phyloP scores from a whole-genome alignment of 2,329 filamentous ascomycete species.

The Talaromyces amestolkiae region DNA sequence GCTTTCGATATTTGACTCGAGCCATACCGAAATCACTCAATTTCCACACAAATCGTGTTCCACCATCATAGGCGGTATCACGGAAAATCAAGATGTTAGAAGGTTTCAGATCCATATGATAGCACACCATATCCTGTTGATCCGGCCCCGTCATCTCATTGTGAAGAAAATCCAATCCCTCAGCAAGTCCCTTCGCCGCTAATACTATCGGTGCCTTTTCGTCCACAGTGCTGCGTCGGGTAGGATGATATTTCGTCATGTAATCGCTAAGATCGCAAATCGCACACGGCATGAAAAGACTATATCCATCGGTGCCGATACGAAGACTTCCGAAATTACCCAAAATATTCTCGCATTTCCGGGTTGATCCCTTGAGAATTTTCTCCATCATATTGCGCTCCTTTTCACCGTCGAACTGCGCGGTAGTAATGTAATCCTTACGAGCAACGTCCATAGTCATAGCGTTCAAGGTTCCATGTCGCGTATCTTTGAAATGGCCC shows the following conservation, averaged over 20 bases:
- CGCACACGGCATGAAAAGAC: constrained; percentile 43
- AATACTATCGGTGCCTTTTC: constrained; percentile 30
- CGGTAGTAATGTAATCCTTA: constrained; percentile 38
- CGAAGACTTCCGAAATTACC: constrained; percentile 38
- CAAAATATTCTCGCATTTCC: constrained; percentile 36
- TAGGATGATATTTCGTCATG: constrained; percentile 29
- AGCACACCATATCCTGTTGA: constrained; percentile 36
- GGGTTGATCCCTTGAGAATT: constrained; percentile 32
- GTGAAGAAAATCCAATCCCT: constrained; percentile 40
- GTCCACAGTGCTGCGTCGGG: constrained; percentile 20
- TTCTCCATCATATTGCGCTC: constrained; percentile 37
- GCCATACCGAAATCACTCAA: constrained; percentile 46
- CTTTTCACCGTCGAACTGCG: constrained; percentile 22
- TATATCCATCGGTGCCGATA: constrained; percentile 33
- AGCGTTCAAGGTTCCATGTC: constrained; percentile 17
- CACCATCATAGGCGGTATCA: constrained; percentile 18
- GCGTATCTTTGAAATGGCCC: constrained; percentile 33
- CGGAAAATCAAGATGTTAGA: constrained; percentile 35
- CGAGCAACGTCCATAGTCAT: constrained; percentile 30
- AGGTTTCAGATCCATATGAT: constrained; percentile 45
- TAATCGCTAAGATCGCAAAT: constrained; percentile 40
- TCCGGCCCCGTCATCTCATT: constrained; percentile 31
- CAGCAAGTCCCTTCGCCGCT: constrained; percentile 34
- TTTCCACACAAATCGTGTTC: constrained; percentile 36
- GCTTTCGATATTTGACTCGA: constrained; percentile 32